These are phyloP conservation scores for Pontederia paniculata DNA, from an alignment of 176 grass and related monocot species.

Conservation along the genomic window DNA sequence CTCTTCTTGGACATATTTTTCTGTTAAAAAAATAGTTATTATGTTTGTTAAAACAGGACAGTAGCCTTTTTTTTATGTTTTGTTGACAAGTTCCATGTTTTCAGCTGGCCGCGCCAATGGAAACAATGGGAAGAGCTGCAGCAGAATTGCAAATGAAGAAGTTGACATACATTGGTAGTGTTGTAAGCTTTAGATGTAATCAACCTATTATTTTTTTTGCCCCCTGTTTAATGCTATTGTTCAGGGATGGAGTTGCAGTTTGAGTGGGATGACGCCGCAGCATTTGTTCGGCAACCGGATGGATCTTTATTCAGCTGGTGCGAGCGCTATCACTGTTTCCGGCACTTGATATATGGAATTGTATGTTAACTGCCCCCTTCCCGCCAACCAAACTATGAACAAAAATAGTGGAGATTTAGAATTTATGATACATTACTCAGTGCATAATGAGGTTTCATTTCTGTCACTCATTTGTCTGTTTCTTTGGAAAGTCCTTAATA, in stretches of 20 bases:
- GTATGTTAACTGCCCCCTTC: slow-evolving; percentile 28
- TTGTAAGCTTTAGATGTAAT: not conserved
- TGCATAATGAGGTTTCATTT: too few species aligned
- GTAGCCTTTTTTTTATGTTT: not conserved
- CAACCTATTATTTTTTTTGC: not conserved
- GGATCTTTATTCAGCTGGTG: slow-evolving; percentile 89
- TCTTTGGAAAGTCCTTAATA: too few species aligned
- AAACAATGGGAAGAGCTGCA: slow-evolving; percentile 65
- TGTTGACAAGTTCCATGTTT: slow-evolving; percentile 5
- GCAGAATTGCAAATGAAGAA: slow-evolving; percentile 87
- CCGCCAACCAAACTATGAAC: too few species aligned
- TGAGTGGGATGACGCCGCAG: slow-evolving; percentile 80
- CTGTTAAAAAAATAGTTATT: not conserved
- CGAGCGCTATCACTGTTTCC: slow-evolving; percentile 66
- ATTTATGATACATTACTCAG: too few species aligned
- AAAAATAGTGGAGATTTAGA: too few species aligned
- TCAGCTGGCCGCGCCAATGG: slow-evolving; percentile 67
- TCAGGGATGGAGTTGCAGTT: slow-evolving; percentile 92
- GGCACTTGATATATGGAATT: slow-evolving; percentile 79
- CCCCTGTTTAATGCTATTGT: slow-evolving; percentile 8
- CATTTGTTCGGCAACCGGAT: slow-evolving; percentile 84
- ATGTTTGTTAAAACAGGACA: not conserved
- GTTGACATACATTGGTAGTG: slow-evolving; percentile 75
- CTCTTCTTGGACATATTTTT: too few species aligned
- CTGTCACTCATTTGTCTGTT: too few species aligned